Evolutionary conservation across 1,139 yeast species (phyloP).

Genomic region (Lodderomyces parapsilosis): DNA sequence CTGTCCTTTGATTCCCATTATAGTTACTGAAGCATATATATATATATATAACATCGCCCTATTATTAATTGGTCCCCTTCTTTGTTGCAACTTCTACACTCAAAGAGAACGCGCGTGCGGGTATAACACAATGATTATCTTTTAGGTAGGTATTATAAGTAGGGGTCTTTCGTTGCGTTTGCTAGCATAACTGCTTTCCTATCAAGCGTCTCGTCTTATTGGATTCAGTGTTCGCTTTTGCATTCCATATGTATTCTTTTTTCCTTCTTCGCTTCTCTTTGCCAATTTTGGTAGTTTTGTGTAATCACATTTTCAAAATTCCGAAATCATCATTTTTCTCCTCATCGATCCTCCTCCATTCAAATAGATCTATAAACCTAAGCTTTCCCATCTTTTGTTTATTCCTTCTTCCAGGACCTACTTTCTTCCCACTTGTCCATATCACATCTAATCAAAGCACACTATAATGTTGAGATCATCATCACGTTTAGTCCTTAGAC

Average conservation of each 20-base stretch:
- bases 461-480: constrained; percentile 30
- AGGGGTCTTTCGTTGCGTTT: no score
- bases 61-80: no score
- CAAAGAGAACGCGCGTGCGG: no score
- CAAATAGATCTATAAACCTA: neutral
- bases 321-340: neutral
- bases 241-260: neutral
- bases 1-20: no score
- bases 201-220: no score
- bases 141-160: no score
- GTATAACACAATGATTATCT: no score
- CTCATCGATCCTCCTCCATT: neutral
- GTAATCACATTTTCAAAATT: neutral
- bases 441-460: neutral
- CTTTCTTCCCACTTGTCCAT: neutral
- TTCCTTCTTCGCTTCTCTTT: neutral
- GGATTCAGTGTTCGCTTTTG: neutral
- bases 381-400: no score
- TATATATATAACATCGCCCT: no score
- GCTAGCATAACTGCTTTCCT: no score
- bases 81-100: no score
- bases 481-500: constrained; percentile 21
- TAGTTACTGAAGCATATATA: no score
- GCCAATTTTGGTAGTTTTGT: neutral
- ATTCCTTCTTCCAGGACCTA: constrained; percentile 1